Evolutionary conservation across 352 stramenopile species (phyloP).

Genomic region (Pythium brachiatum): DNA sequence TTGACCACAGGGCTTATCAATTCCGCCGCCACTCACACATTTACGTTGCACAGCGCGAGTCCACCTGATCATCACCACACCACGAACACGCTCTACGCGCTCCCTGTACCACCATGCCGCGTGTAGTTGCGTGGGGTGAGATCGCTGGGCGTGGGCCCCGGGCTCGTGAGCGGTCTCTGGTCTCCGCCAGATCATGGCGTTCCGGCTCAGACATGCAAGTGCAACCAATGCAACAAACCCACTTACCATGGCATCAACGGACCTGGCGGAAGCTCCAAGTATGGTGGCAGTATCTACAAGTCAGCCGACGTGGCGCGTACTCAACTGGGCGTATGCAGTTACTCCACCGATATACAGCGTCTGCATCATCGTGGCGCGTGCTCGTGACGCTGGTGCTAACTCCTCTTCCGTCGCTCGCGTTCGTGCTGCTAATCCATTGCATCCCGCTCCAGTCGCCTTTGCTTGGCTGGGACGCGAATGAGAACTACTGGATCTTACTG

Average conservation of each 20-base stretch:
- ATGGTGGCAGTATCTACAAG: slow-evolving; percentile 18
- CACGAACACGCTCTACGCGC: no score
- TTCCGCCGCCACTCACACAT: no score
- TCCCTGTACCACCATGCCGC: neutral
- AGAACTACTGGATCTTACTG: slow-evolving; percentile 15
- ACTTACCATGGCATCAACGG: neutral
- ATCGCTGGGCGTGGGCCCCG: neutral
- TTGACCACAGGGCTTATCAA: no score
- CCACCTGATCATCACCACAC: no score
- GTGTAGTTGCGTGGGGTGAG: neutral
- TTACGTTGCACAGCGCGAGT: no score
- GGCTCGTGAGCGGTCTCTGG: neutral
- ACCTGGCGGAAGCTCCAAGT: neutral
- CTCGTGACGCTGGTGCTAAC: slow-evolving; percentile 15
- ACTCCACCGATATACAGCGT: slow-evolving; percentile 13
- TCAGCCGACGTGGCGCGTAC: slow-evolving; percentile 19
- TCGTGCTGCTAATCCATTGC: slow-evolving; percentile 18
- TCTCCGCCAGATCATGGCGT: neutral
- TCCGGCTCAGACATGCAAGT: neutral
- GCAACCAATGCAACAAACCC: neutral
- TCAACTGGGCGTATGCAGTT: slow-evolving; percentile 17
- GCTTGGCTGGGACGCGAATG: slow-evolving; percentile 9
- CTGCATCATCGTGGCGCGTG: slow-evolving; percentile 8
- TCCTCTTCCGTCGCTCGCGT: slow-evolving; percentile 20
- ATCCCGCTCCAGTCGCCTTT: slow-evolving; percentile 13